A percentile compares a stretch with the other conserved stretches of the same genome.
Evolutionary conservation across 2,329 filamentous ascomycete species (phyloP).

Genomic region (Calonectria ilicicola): DNA sequence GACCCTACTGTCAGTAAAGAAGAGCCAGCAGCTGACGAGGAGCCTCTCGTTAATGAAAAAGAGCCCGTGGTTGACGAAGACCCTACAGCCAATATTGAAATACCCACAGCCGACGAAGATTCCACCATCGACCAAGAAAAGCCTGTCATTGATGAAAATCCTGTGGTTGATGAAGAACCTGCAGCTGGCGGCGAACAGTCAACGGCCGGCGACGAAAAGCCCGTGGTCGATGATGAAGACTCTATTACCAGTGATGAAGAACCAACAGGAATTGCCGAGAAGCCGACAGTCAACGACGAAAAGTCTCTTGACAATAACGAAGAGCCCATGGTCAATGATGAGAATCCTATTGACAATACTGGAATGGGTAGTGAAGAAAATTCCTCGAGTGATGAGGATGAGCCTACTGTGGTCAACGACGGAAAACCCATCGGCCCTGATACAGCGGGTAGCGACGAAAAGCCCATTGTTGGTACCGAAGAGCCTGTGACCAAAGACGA

Average conservation of each 20-base stretch:
- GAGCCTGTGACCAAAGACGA: no score
- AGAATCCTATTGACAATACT: no score
- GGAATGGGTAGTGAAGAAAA: no score
- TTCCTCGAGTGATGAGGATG: no score
- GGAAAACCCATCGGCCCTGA: neutral
- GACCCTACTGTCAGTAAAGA: neutral
- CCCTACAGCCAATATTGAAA: neutral
- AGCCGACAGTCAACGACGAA: neutral
- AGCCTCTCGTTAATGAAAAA: neutral
- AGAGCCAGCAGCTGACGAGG: neutral
- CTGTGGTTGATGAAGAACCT: neutral
- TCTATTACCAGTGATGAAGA: neutral
- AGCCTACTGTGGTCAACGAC: neutral
- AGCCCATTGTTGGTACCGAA: neutral
- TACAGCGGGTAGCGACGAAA: neutral
- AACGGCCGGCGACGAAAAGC: neutral
- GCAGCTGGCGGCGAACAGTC: neutral
- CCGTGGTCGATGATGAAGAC: neutral
- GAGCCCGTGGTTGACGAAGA: neutral
- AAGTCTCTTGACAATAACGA: neutral
- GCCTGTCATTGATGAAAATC: no score
- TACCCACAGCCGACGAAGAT: neutral
- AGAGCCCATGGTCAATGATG: neutral
- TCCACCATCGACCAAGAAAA: no score
- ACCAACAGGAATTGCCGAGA: neutral